Evolutionary conservation across 2,329 filamentous ascomycete genomes (phyloP), one percentile per base, ranked within the genome.

Genomic region (Aspergillus fumigatus): DNA sequence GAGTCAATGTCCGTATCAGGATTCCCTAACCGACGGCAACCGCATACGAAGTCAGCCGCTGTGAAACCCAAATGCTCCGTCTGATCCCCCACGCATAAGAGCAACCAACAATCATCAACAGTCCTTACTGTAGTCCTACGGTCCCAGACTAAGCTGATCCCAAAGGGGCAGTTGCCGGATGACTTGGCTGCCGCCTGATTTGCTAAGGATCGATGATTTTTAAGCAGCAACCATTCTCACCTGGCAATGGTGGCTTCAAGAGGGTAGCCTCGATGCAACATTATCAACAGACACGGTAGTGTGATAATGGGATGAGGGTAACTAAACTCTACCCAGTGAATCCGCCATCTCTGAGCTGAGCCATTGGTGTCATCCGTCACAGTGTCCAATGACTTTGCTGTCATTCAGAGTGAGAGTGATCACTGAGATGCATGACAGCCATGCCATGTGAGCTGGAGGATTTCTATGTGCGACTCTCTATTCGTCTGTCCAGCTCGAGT

Each of bases 11-110:
- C 69, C 64, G 64, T 68, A 69, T 67, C 63, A 57, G 61, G 61
- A 69, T 65, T 59, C 58, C 55, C 59, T 63, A 67, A 65, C 65
- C 64, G 65, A 65, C 59, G 67, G 63, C 58, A 68, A 68, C 64
- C 67, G 67, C 64, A 68, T 65, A 64, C 67, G 59, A 66, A 65
- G 67, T 71, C 69, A 72, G 70, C 70, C 70, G 69, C 68, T 71
- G 70, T 73, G 70, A 67, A 70, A 73, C 70, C 66, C 59, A 65
- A 60, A 62, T 58, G 62, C 63, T 65, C 57, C 68, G 65, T 71
- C 67, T 72, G 70, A 71, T 72, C 67, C 67, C 67, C 66, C 65
- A 62, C 58, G 66, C 66, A 69, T 67, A 61, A 60, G 61, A 60
- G 52, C 55, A 49, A 43, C 56, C 54, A 60, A 57, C 56, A 52